These are phyloP conservation scores for Picochlorum sp. DNA, from an alignment of 139 green algal genomes.

Conservation along the genomic window DNA sequence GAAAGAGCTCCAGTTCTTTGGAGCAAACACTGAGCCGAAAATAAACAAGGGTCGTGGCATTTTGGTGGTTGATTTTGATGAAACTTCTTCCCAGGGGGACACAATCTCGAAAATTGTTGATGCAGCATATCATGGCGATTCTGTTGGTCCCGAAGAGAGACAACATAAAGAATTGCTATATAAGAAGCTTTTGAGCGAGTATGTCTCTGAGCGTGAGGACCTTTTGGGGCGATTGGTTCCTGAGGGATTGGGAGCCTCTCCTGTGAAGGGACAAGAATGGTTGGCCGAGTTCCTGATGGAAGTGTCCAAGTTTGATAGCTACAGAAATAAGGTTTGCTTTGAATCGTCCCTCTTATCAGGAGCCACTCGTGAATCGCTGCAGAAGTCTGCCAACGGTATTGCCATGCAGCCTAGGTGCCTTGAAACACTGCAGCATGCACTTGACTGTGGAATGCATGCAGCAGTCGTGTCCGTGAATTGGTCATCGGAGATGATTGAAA, in stretches of 20 bases:
- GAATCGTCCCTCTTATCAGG: slow-evolving; percentile 44
- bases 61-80: slow-evolving; percentile 76
- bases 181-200: slow-evolving; percentile 28
- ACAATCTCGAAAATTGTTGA: slow-evolving; percentile 48
- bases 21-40: too few species aligned
- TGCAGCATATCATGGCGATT: slow-evolving; percentile 24
- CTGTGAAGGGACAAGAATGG: slow-evolving; percentile 26
- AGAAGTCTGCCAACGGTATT: slow-evolving; percentile 18
- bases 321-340: slow-evolving; percentile 55
- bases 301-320: slow-evolving; percentile 62
- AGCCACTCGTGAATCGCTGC: slow-evolving; percentile 20
- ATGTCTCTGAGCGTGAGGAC: slow-evolving; percentile 27
- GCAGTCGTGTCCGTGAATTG: slow-evolving; percentile 71
- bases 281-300: slow-evolving; percentile 42
- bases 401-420: slow-evolving; percentile 38
- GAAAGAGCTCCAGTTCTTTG: too few species aligned
- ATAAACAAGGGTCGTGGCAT: slow-evolving; percentile 19
- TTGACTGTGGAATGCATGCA: slow-evolving; percentile 29
- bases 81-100: slow-evolving; percentile 57
- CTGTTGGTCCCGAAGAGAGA: not conserved
- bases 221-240: slow-evolving; percentile 6
- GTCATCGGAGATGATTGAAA: slow-evolving; percentile 45
- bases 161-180: slow-evolving; percentile 36
- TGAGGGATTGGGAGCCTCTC: slow-evolving; percentile 11
- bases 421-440: slow-evolving; percentile 28